Percentiles rank a stretch among this genome's conserved stretches.
Conservation (phyloP, 2,329 filamentous ascomycete genomes). For the Aspergillus japonicus region DNA sequence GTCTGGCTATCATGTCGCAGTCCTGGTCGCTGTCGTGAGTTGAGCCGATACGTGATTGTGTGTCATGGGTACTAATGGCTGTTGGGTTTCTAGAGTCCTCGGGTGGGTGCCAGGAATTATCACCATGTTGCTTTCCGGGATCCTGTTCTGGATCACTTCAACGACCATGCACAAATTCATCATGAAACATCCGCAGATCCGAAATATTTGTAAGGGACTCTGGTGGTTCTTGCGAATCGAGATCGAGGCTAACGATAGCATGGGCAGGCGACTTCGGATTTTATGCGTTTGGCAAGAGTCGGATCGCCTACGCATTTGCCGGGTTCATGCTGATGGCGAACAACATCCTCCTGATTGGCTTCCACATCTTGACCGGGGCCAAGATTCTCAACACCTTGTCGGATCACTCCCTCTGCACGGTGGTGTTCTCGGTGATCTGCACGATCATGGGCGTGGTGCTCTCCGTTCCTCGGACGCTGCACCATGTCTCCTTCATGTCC, state of each 20-base stretch:
- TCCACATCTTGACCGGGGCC: slow-evolving; percentile 52
- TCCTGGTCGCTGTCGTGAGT: slow-evolving; percentile 51
- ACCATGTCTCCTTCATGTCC: slow-evolving; percentile 52
- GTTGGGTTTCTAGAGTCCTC: not conserved
- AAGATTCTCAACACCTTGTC: slow-evolving; percentile 52
- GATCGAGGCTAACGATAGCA: not conserved
- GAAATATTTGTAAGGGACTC: slow-evolving; percentile 44
- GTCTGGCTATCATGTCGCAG: slow-evolving; percentile 54
- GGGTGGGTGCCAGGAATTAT: slow-evolving; percentile 9
- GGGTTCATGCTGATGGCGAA: slow-evolving; percentile 44
- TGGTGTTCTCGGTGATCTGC: slow-evolving; percentile 49
- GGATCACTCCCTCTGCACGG: slow-evolving; percentile 51
- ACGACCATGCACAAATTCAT: slow-evolving; percentile 54
- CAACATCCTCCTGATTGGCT: slow-evolving; percentile 53
- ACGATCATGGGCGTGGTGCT: slow-evolving; percentile 50
- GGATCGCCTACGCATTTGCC: not conserved
- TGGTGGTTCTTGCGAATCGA: too few relatives aligned
- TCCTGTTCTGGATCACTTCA: slow-evolving; percentile 52
- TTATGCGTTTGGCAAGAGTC: slow-evolving; percentile 5
- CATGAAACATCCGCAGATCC: slow-evolving; percentile 53
- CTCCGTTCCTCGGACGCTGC: slow-evolving; percentile 47
- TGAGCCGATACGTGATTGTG: not conserved
- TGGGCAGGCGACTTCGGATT: slow-evolving; percentile 10
- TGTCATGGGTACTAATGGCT: slow-evolving; percentile 4
- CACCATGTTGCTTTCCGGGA: slow-evolving; percentile 43